Base-by-base conservation (phyloP, 108 stramenopile species). In the Cyclotella baltica region DNA sequence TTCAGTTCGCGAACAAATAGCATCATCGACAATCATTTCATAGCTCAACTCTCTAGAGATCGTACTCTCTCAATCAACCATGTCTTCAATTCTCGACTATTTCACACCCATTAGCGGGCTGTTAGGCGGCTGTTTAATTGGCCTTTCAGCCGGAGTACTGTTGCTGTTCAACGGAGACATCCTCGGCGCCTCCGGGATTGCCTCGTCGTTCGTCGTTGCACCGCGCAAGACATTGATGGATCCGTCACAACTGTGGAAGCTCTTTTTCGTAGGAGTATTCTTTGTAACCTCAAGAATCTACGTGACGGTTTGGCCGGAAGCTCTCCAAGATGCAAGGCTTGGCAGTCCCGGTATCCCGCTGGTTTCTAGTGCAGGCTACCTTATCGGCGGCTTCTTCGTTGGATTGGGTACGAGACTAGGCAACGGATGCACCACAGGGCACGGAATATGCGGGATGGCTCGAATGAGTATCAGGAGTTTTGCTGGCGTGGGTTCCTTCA, bases 381-480 rank as follows among this genome's bases (percentile, higher is more conserved):
- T 86, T 27, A 2, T 89, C 13, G 86, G 81, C 20, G 92, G 92
- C 23, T 85, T 93, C 51, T 78, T 87, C 23, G 90, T 93, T 25
- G 92, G 92, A 27, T 86, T 68, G 8, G 67, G 67, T 25, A 68
- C 67, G 9, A 68, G 51, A 64, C 73, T 91, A 27, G 86, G 90
- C 15, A 93, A 91, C 74, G 92, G 89, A n/a, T 93, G 90, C 66
- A 90, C 92, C 0, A 77, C 88, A 16, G 90, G 88, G 20, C 88
- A 88, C 64, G 88, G 90, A 28, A 84, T 96, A 38, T 94, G 95
- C 67, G 97, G 97, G 20, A 40, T 97, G 55, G 88, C 90, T 50
- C 89, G 96, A 22, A 25, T 85, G 20, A 92, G 91, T 62, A 67
- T 53, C 10, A 87, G 96, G 23, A 89, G 88, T 37, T 64, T 93